These are phyloP conservation scores for Teunomyces atbi DNA, from an alignment of 805 yeast species.

Conservation along the genomic window DNA sequence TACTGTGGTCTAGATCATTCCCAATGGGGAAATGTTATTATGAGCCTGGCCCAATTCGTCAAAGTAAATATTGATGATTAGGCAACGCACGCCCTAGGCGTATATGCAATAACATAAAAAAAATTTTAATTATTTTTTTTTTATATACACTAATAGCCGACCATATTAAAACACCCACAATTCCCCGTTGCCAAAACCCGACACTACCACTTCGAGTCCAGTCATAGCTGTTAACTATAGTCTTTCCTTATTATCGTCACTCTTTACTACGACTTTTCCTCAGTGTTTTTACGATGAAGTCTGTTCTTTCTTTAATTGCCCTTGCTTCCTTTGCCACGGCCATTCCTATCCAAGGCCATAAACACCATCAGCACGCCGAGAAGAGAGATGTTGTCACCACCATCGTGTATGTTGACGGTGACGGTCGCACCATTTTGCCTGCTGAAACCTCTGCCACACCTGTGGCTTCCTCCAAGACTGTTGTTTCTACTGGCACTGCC, in stretches of 20 bases:
- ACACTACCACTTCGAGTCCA: constrained; percentile 1
- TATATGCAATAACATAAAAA: neutral
- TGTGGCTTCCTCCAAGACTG: constrained; percentile 4
- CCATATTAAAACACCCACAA: neutral
- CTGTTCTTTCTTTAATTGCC: constrained; percentile 23
- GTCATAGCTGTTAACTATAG: constrained; percentile 19
- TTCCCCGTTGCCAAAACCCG: neutral
- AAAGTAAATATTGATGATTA: neutral
- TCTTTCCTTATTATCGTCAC: constrained; percentile 21
- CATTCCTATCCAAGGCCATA: constrained; percentile 34
- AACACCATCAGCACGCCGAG: constrained; percentile 30
- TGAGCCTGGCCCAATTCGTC: neutral
- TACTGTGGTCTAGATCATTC: constrained; percentile 2
- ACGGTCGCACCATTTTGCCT: constrained; percentile 21
- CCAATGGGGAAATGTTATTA: neutral
- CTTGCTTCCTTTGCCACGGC: constrained; percentile 28
- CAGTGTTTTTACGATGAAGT: constrained; percentile 22
- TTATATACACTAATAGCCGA: neutral
- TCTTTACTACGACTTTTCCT: constrained; percentile 1
- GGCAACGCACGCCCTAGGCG: neutral
- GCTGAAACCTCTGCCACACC: constrained; percentile 6
- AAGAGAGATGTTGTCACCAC: constrained; percentile 42
- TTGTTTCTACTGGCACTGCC: constrained; percentile 7
- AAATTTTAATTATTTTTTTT: neutral
- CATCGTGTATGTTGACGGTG: constrained; percentile 32